Evolutionary conservation across 768 basidiomycete species (phyloP).

Genomic region (Boletus vinaceobasis): DNA sequence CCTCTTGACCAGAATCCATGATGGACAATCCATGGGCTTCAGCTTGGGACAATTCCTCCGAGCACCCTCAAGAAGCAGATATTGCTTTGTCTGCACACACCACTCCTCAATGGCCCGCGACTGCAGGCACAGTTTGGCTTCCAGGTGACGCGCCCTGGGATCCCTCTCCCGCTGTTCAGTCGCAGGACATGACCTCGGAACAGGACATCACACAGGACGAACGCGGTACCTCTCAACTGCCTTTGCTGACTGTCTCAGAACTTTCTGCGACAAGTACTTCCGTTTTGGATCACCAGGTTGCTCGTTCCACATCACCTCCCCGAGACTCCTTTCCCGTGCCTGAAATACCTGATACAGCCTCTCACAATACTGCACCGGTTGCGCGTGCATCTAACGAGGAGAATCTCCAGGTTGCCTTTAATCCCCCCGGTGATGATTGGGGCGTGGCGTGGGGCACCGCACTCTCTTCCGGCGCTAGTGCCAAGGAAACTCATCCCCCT

Average conservation of each 20-base stretch:
- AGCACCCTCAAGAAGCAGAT: neutral
- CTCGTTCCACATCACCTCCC: neutral
- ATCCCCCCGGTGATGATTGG: conserved; percentile 33
- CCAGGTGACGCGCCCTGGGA: neutral
- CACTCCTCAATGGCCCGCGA: neutral
- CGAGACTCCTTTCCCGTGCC: neutral
- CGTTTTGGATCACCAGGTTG: neutral
- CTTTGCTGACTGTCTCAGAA: neutral
- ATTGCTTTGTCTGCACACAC: neutral
- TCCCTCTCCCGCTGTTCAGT: neutral
- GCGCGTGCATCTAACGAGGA: neutral
- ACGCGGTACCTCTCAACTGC: neutral
- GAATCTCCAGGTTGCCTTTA: neutral
- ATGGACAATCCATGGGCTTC: conserved; percentile 72
- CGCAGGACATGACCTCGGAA: neutral
- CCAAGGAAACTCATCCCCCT: conserved; percentile 22
- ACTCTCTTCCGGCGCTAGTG: conserved; percentile 12
- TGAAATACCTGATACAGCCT: conserved; percentile 28
- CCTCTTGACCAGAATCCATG: conserved; percentile 1
- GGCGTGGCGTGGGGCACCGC: conserved; percentile 38
- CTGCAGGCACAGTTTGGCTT: conserved; percentile 42
- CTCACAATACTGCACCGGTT: conserved; percentile 40
- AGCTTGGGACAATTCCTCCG: neutral
- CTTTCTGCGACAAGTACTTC: neutral
- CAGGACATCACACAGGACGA: neutral